Evolutionary conservation across 1,284 basidiomycete species (phyloP).

Genomic region (Malassezia obtusa): DNA sequence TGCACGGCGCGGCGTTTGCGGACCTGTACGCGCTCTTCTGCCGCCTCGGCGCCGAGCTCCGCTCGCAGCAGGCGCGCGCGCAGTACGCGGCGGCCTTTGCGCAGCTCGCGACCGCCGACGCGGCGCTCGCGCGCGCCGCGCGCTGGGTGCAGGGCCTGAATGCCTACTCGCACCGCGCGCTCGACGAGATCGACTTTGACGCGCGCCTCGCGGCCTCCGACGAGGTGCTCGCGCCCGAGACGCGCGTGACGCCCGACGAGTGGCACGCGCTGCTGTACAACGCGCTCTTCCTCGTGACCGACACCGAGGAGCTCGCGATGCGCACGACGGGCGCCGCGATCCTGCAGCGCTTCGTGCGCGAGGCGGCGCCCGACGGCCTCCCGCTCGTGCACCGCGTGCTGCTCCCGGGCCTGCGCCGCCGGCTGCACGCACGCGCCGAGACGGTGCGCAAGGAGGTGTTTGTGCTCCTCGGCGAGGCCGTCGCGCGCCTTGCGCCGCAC

Average conservation of each 20-base stretch:
- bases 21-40: constrained; percentile 32
- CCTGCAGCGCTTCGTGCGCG: constrained; percentile 63
- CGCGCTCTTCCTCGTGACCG: constrained; percentile 75
- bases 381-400: constrained; percentile 3
- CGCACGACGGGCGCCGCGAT: constrained; percentile 70
- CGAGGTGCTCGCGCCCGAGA: constrained; percentile 60
- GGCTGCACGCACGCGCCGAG: constrained; percentile 63
- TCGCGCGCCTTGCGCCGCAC: constrained; percentile 54
- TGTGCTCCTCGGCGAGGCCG: constrained; percentile 66
- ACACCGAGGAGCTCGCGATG: constrained; percentile 77
- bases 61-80: constrained; percentile 23
- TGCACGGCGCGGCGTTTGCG: constrained; percentile 50
- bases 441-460: constrained; percentile 80
- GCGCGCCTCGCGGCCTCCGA: constrained; percentile 70
- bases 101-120: constrained; percentile 32
- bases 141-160: constrained; percentile 56
- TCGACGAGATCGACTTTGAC: constrained; percentile 91
- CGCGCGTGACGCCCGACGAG: constrained; percentile 51
- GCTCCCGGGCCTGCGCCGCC: constrained; percentile 10
- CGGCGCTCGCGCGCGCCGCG: constrained; percentile 22
- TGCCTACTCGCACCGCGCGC: constrained; percentile 67
- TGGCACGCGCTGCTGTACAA: constrained; percentile 82
- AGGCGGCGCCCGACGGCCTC: neutral
- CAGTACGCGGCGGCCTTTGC: constrained; percentile 30
- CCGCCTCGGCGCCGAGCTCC: constrained; percentile 33